Conservation (phyloP, 306 rosid species). For the Rubus parviflorus region DNA sequence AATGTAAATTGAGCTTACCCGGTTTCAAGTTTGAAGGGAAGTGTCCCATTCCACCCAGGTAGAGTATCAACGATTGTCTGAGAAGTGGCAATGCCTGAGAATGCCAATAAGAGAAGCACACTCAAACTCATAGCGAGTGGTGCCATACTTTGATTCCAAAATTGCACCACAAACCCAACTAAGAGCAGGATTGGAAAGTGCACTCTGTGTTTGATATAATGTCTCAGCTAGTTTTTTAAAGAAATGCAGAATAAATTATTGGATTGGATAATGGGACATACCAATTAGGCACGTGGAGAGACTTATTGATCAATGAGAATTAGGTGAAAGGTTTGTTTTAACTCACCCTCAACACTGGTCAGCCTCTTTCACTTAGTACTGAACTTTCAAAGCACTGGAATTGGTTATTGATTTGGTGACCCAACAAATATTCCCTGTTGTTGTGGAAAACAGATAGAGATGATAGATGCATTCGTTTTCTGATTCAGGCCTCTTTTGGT, state of each 20-base stretch:
- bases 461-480: neutral
- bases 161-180: neutral
- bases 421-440: neutral
- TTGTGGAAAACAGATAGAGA: neutral
- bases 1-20: neutral
- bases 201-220: neutral
- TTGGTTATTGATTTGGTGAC: neutral
- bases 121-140: constrained; percentile 5
- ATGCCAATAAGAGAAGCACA: constrained; percentile 3
- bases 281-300: neutral
- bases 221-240: neutral
- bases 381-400: neutral
- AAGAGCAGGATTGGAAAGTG: neutral
- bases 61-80: neutral
- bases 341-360: neutral
- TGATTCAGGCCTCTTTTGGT: neutral
- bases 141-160: neutral
- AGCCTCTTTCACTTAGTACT: neutral
- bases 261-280: neutral
- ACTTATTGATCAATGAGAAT: neutral
- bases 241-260: neutral
- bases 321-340: neutral
- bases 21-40: constrained; percentile 2
- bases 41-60: constrained; percentile 15
- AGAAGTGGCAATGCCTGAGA: constrained; percentile 8